phyloP scores from a whole-genome alignment of 1,139 yeast genomes.

The Casaregolazyma lundiana region DNA sequence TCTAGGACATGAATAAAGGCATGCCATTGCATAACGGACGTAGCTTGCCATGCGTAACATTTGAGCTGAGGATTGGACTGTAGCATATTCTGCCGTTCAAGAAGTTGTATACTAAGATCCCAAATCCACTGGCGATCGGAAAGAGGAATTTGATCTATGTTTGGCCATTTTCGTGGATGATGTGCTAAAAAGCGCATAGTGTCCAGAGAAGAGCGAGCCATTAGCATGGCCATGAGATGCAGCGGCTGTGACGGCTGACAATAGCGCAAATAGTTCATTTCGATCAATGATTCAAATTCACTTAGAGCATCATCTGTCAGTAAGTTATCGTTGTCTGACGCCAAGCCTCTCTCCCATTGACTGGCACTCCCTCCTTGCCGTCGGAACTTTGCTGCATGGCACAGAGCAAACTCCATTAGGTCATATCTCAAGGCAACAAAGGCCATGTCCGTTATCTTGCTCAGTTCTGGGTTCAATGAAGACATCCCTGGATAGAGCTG shows the following conservation, averaged over 20 bases:
- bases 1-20: neutral
- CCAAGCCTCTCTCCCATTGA: neutral
- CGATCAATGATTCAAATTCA: slow-evolving; percentile 5
- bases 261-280: slow-evolving; percentile 9
- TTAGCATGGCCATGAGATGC: slow-evolving; percentile 4
- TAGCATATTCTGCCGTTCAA: neutral
- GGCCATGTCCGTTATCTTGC: neutral
- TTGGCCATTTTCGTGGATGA: neutral
- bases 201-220: slow-evolving; percentile 3
- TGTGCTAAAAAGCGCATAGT: neutral
- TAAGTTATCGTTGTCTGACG: neutral
- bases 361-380: neutral
- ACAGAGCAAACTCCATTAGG: no score
- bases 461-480: neutral
- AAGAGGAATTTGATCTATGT: no score
- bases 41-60: neutral
- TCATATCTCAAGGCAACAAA: neutral
- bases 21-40: neutral
- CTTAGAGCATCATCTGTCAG: neutral
- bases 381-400: neutral
- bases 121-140: neutral
- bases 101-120: neutral
- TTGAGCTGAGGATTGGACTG: neutral
- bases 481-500: slow-evolving; percentile 9
- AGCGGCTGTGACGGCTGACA: slow-evolving; percentile 8